Base-by-base conservation (phyloP, 108 stramenopile species). In the Cyclotella atomus region DNA sequence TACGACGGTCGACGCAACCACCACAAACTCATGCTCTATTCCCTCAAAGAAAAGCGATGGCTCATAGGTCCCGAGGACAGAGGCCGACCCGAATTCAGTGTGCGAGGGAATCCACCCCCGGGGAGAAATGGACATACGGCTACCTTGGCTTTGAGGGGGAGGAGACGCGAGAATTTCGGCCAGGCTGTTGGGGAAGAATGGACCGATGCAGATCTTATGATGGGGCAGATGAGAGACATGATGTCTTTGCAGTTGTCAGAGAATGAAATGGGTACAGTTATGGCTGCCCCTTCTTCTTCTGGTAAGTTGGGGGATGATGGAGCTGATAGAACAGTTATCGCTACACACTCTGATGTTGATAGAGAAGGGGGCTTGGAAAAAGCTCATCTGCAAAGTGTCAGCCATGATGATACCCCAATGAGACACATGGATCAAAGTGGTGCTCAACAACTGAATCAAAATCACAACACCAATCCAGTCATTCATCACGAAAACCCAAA, bases 61-160 rank as follows among this genome's bases (percentile, higher is more conserved):
- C 79, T 91, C 30, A 1, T 4, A 38, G 36, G n/a, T 25, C 0
- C n/a, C 53, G 50, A 19, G 41, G 41, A 47, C 25, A 29, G 23
- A 20, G 56, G 56, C 10, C 56, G 56, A 8, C 1, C 54, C 6
- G 49, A 68, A 19, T 70, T 45, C 25, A 56, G 20, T 12, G 73
- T 77, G 14, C 52, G 56, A 29, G 93, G 91, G 12, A 79, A 62
- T 29, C 84, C 89, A 17, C 97, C 97, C 3, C 92, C 93, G 0
- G 95, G 95, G 1, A 84, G 97, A 36, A 97, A 97, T 73, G 97
- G 97, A 3, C 97, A 97, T 75, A 93, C 94, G 0, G 97, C 97
- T 12, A 97, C 97, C 3, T 71, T 95, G 17, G 95, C 92, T 15
- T 9, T 57, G 1, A 57, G 29, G 56, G 29, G 56, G 2, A 25